Evolutionary conservation across 2,329 filamentous ascomycete genomes (phyloP), one percentile per base, ranked within the genome.

Genomic region (Fusarium pseudoanthophilum): DNA sequence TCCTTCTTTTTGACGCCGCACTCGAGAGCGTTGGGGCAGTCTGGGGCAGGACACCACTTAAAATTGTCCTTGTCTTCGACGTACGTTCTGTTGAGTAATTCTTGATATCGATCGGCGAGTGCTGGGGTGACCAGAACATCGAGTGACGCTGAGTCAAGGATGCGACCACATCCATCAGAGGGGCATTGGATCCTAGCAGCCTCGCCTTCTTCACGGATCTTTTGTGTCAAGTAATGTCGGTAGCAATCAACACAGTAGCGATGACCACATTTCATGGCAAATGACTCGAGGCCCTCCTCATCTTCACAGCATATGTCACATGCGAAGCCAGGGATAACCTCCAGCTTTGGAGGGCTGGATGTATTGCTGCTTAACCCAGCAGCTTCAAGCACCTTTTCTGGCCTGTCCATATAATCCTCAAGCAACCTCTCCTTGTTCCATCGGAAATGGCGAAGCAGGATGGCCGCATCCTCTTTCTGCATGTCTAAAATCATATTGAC

Each of bases 271-370:
- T 94, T 97, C 89, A 99, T 94, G 32, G 95, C 94, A 83, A 98
- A 98, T 5, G 93, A 95, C 80, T 93, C 82, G 26, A 98, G 84
- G 2, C 89, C 91, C 1, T 90, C 87, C 26, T 89, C 92, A 74
- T 99, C 96, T 78, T 98, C 95, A 82, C 93, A 98, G 85, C 96
- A 99, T 73, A 99, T 99, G 70, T 97, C 95, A 83, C 96, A 99
- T 77, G 89, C 87, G 81, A 99, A 99, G 14, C 91, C 94, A 20
- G 90, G 87, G 24, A 95, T 84, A 21, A 87, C 85, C 80, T 95
- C 89, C 7, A 97, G 87, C 78, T 89, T 91, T 4, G 93, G 92
- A 16, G 88, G 86, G 16, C 85, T 84, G 4, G 85, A 84, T n/a
- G 89, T 86, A 68, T 86, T 90, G 61, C 91, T 88, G 40, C 92